Base-by-base conservation (phyloP, 768 basidiomycete genomes). In the Lepiota venenata region DNA sequence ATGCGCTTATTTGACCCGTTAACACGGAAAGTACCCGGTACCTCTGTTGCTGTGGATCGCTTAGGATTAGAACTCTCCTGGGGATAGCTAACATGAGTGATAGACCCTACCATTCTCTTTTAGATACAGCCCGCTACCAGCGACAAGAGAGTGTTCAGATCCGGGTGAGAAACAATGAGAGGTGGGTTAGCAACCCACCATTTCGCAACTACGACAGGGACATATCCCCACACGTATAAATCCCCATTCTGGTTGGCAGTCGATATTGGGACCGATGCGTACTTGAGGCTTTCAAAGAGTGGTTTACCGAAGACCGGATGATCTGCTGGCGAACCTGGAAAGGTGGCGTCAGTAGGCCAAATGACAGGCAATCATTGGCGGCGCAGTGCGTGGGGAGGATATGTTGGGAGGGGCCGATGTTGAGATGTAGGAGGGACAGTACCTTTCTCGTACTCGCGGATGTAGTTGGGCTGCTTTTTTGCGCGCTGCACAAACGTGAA, bases 131-230 rank as follows among this genome's bases (percentile, higher is more conserved):
- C 96, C 96, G 64, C 93, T 95, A 59, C 8, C 21, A 52, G n/a
- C 15, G 8, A 52, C 52, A 47, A 43, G 60, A 38, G 56, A 53
- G 58, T 37, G 22, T 43, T 54, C 20, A 32, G 48, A 55, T 41
- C 38, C 14, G 20, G 47, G 39, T 25, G 20, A 44, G 29, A n/a
- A n/a, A 48, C 18, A 12, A 55, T 49, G 42, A 36, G 53, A 59
- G 44, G 43, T 6, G 58, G 44, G 50, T n/a, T 72, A 75, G 35
- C 32, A 32, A 60, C 86, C 63, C 62, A 93, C 92, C 93, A 98
- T 72, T 97, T 98, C 43, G 96, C 96, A 39, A 99, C 96, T 49
- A 98, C 94, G 39, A 98, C 92, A 8, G 96, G 96, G 46, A 99
- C 91, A 66, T 89, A 90, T 1, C 95, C 93, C 88, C 91, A 95